Percentiles rank a stretch among this genome's conserved stretches.
phyloP scores from a whole-genome alignment of 1,284 basidiomycete genomes.

The Trametes pubescens region DNA sequence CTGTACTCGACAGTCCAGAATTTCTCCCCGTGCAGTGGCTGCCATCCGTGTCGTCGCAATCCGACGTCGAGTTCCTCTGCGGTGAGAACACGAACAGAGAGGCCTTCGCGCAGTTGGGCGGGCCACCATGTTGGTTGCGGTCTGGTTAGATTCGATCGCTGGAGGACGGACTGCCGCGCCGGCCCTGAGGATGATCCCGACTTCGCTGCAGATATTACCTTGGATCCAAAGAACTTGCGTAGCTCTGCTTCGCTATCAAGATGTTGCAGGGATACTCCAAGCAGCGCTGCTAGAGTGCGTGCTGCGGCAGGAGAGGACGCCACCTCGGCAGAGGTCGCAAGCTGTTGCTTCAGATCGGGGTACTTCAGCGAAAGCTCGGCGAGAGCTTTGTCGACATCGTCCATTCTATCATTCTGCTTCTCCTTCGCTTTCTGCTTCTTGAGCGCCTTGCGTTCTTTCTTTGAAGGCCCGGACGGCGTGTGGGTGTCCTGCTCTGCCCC shows the following conservation, averaged over 20 bases:
- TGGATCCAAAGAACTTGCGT: conserved; percentile 91
- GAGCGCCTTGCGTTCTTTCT: conserved; percentile 49
- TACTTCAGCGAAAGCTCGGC: conserved; percentile 84
- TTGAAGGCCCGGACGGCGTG: conserved; percentile 37
- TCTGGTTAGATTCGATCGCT: conserved; percentile 69
- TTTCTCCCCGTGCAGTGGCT: conserved; percentile 60
- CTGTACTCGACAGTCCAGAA: conserved; percentile 92
- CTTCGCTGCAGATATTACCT: conserved; percentile 75
- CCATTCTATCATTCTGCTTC: conserved; percentile 63
- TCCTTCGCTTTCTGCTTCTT: conserved; percentile 72
- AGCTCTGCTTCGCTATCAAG: conserved; percentile 90
- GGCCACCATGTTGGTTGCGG: conserved; percentile 71
- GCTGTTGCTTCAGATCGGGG: conserved; percentile 57
- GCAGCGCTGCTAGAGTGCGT: conserved; percentile 58
- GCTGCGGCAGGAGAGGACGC: conserved; percentile 37
- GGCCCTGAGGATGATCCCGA: conserved; percentile 42
- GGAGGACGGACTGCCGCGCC: conserved; percentile 39
- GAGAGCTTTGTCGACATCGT: conserved; percentile 85
- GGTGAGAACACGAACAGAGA: conserved; percentile 67
- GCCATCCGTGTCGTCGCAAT: conserved; percentile 52
- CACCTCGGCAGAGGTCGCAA: conserved; percentile 25
- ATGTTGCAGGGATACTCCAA: conserved; percentile 79
- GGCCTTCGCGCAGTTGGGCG: conserved; percentile 70
- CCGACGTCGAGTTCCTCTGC: conserved; percentile 62
- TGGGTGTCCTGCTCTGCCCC: conserved; percentile 31